phyloP scores from a whole-genome alignment of 768 basidiomycete species.

The Rhizopogon sp. region DNA sequence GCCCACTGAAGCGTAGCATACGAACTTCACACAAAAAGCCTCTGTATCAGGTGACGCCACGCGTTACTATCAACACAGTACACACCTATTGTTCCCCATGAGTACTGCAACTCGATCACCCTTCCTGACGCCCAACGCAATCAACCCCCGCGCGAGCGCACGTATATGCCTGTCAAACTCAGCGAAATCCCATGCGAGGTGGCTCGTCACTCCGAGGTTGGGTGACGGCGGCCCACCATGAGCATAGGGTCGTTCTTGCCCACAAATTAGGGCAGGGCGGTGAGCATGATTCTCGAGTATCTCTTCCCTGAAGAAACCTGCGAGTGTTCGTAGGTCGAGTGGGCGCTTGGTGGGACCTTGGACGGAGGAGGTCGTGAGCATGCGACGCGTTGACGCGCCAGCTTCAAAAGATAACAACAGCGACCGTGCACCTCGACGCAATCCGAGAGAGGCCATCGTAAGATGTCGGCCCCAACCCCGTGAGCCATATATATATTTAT shows the following conservation, averaged over 20 bases:
- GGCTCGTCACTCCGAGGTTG: slow-evolving; percentile 42
- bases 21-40: slow-evolving; percentile 36
- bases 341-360: slow-evolving; percentile 54
- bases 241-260: slow-evolving; percentile 48
- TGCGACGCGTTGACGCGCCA: slow-evolving; percentile 10
- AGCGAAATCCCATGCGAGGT: slow-evolving; percentile 69
- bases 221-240: slow-evolving; percentile 58
- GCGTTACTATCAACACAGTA: neutral
- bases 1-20: slow-evolving; percentile 86
- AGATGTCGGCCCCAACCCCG: too few species aligned
- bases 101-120: slow-evolving; percentile 77
- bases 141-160: slow-evolving; percentile 65
- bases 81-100: slow-evolving; percentile 83
- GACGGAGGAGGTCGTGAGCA: slow-evolving; percentile 47
- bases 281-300: slow-evolving; percentile 45
- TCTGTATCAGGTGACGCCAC: neutral
- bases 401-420: too few species aligned
- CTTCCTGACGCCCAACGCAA: slow-evolving; percentile 63
- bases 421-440: neutral
- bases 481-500: too few species aligned
- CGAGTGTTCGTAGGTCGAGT: slow-evolving; percentile 49
- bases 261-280: slow-evolving; percentile 61
- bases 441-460: neutral
- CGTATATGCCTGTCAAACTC: slow-evolving; percentile 65
- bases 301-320: slow-evolving; percentile 54